These are phyloP conservation scores for Theileria equi DNA, from an alignment of 169 alveolate species.

Conservation along the genomic window DNA sequence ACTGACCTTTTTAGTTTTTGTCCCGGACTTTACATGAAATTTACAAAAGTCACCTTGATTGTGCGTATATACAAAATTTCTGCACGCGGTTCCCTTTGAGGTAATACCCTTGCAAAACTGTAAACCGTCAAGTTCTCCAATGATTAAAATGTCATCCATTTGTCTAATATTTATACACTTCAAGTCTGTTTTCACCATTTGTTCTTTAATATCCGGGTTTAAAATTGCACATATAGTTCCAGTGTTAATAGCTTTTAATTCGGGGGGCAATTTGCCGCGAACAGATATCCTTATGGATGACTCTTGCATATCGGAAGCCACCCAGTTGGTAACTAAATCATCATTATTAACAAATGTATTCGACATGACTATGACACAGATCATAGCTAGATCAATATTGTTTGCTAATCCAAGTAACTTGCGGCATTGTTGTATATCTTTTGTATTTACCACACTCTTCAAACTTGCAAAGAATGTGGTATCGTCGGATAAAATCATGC, in stretches of 20 bases:
- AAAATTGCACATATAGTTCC: slow-evolving; percentile 57
- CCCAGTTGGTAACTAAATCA: slow-evolving; percentile 35
- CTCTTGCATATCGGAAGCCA: slow-evolving; percentile 47
- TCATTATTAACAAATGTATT: slow-evolving; percentile 15
- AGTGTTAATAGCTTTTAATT: slow-evolving; percentile 11
- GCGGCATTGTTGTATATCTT: slow-evolving; percentile 51
- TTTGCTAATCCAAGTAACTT: slow-evolving; percentile 23
- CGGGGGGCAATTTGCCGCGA: slow-evolving; percentile 9
- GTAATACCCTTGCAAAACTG: slow-evolving; percentile 46
- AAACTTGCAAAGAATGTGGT: slow-evolving; percentile 55
- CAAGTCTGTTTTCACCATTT: neutral
- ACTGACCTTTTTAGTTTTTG: neutral
- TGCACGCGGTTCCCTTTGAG: slow-evolving; percentile 40
- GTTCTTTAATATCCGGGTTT: slow-evolving; percentile 51
- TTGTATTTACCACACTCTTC: slow-evolving; percentile 19
- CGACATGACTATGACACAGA: slow-evolving; percentile 27
- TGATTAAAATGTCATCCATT: slow-evolving; percentile 44
- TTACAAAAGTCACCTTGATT: slow-evolving; percentile 61
- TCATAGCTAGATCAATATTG: slow-evolving; percentile 55
- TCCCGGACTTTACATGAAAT: slow-evolving; percentile 44
- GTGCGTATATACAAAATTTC: slow-evolving; percentile 49
- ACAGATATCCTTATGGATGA: slow-evolving; percentile 19
- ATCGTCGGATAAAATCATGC: slow-evolving; percentile 28
- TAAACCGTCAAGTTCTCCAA: slow-evolving; percentile 55
- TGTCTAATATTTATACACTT: slow-evolving; percentile 23